phyloP scores from a whole-genome alignment of 176 grass and related monocot genomes.

The Oryza glumipatula region DNA sequence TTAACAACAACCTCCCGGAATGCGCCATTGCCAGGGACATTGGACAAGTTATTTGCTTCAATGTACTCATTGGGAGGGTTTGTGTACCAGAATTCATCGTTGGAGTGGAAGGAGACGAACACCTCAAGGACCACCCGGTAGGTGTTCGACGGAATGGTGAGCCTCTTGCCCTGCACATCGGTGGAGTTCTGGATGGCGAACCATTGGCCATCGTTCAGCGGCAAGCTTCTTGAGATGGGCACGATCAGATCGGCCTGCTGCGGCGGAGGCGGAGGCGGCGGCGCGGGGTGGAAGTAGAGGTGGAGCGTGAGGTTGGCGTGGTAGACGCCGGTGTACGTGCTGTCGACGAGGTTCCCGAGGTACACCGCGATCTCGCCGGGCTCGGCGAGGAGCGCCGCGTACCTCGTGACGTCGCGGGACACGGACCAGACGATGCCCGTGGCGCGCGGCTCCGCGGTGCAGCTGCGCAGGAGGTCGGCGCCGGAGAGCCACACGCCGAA shows the following conservation, averaged over 20 bases:
- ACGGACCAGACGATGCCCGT: conserved; percentile 77
- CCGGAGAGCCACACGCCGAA: conserved; percentile 80
- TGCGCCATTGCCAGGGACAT: conserved; percentile 33
- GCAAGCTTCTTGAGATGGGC: conserved; percentile 43
- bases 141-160: conserved; percentile 46
- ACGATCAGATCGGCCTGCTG: conserved; percentile 51
- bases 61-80: conserved; percentile 47
- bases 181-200: conserved; percentile 42
- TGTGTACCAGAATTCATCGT: conserved; percentile 57
- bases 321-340: conserved; percentile 67
- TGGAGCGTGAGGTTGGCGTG: conserved; percentile 72
- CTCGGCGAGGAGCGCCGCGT: conserved; percentile 46
- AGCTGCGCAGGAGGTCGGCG: conserved; percentile 78
- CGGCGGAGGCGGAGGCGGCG: not conserved
- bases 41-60: conserved; percentile 36
- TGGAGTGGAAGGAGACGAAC: conserved; percentile 48
- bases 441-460: conserved; percentile 73
- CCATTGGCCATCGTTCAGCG: conserved; percentile 47
- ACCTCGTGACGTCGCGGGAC: conserved; percentile 69
- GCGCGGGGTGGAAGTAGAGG: conserved; percentile 50
- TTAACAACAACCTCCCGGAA: conserved; percentile 48
- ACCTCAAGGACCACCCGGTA: conserved; percentile 59
- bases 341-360: conserved; percentile 60
- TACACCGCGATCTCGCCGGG: conserved; percentile 57
- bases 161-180: conserved; percentile 39